phyloP scores from a whole-genome alignment of 2,329 filamentous ascomycete genomes.

The Trichoderma atroviride region DNA sequence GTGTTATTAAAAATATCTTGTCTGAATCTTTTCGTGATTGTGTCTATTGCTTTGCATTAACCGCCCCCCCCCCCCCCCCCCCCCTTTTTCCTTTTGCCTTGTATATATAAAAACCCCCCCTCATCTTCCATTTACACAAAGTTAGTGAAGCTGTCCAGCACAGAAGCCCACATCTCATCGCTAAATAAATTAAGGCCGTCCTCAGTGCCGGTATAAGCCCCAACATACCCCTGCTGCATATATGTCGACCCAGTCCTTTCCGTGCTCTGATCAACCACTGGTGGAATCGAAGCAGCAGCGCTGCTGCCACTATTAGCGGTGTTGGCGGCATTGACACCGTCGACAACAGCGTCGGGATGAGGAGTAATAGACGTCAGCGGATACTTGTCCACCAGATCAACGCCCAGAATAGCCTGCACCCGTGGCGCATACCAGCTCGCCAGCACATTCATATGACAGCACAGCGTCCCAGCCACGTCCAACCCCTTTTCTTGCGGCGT shows the following conservation, averaged over 20 bases:
- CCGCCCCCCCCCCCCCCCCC: no score
- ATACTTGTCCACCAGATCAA: neutral
- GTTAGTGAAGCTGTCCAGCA: neutral
- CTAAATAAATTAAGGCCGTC: neutral
- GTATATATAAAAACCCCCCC: neutral
- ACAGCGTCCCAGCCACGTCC: conserved; percentile 12
- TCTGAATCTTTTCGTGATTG: neutral
- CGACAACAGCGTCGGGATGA: neutral
- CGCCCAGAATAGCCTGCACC: conserved; percentile 2
- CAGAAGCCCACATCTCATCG: conserved; percentile 10
- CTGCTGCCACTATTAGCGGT: neutral
- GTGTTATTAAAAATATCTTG: conserved; percentile 2
- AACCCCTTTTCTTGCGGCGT: neutral
- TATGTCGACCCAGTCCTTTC: neutral
- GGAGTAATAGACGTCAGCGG: neutral
- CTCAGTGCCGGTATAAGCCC: neutral
- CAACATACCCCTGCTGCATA: neutral
- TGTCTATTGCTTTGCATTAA: neutral
- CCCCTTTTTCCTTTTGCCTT: no score
- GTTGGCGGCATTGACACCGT: neutral
- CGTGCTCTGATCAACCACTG: neutral
- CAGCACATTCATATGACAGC: conserved; percentile 12
- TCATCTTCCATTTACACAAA: neutral
- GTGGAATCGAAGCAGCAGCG: neutral
- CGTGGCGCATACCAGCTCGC: conserved; percentile 14